phyloP scores from a whole-genome alignment of 2,329 filamentous ascomycete species.

The Aureobasidium sp. region DNA sequence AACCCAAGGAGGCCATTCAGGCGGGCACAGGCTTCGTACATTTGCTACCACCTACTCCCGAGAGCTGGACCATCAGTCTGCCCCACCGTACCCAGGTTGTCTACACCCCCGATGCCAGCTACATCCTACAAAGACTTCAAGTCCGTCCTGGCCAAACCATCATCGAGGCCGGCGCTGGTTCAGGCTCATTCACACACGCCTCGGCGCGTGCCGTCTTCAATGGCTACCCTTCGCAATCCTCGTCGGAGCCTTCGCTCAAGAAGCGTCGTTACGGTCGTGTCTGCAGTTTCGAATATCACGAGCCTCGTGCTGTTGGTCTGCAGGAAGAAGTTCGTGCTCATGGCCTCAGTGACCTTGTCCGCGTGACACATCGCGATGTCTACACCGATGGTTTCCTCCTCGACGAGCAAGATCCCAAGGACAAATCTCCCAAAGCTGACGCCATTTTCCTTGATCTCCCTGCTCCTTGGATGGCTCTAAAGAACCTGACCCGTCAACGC shows the following conservation, averaged over 20 bases:
- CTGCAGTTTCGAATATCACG: slow-evolving; percentile 78
- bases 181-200: slow-evolving; percentile 78
- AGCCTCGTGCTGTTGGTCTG: slow-evolving; percentile 63
- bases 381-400: slow-evolving; percentile 68
- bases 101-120: slow-evolving; percentile 82
- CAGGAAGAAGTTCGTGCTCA: slow-evolving; percentile 63
- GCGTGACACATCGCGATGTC: slow-evolving; percentile 71
- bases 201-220: slow-evolving; percentile 69
- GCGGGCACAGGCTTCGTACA: slow-evolving; percentile 66
- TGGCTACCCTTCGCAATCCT: slow-evolving; percentile 48
- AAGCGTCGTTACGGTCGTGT: slow-evolving; percentile 54
- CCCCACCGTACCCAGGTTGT: slow-evolving; percentile 81
- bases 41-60: slow-evolving; percentile 69
- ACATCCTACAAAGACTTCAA: slow-evolving; percentile 68
- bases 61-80: slow-evolving; percentile 73
- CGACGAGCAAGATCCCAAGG: slow-evolving; percentile 13
- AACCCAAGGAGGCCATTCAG: slow-evolving; percentile 42
- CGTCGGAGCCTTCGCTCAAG: slow-evolving; percentile 20
- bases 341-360: slow-evolving; percentile 57
- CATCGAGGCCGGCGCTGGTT: slow-evolving; percentile 76
- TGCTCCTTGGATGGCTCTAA: slow-evolving; percentile 72
- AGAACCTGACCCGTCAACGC: slow-evolving; percentile 58
- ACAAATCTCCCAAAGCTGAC: slow-evolving; percentile 50
- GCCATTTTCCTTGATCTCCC: slow-evolving; percentile 75
- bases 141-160: slow-evolving; percentile 65